Percentiles rank a stretch among this genome's conserved stretches.
Conservation (phyloP, 1,284 basidiomycete species). For the Volvariella surrecta region DNA sequence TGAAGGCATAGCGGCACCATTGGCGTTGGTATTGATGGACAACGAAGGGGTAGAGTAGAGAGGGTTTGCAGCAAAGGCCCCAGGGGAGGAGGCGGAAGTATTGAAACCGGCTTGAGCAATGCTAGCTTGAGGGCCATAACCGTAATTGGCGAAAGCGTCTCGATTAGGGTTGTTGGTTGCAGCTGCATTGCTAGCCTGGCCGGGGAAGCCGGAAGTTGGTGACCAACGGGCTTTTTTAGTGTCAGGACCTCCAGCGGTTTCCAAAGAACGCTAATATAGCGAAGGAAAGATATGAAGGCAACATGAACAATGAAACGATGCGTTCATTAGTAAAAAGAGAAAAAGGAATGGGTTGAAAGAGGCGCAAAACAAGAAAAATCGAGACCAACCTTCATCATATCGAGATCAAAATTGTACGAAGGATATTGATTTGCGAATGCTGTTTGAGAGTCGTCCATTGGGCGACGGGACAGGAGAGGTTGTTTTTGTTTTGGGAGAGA, state of each 20-base stretch:
- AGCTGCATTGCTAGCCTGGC: conserved; percentile 25
- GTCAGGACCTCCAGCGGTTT: conserved; percentile 70
- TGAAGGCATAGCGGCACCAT: conserved; percentile 37
- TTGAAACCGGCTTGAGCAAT: conserved; percentile 43
- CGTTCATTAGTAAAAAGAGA: too few species aligned
- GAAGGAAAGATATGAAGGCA: conserved; percentile 4
- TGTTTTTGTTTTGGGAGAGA: conserved; percentile 13
- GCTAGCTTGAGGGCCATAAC: conserved; percentile 67
- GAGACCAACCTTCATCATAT: conserved; percentile 74
- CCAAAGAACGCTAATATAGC: conserved; percentile 69
- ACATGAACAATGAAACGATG: conserved; percentile 8
- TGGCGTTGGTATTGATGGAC: conserved; percentile 56
- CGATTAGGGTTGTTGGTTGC: conserved; percentile 31
- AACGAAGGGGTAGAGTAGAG: conserved; percentile 68
- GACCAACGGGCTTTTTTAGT: conserved; percentile 85
- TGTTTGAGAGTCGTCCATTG: conserved; percentile 69
- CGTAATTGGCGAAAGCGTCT: conserved; percentile 76
- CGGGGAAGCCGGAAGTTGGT: conserved; percentile 50
- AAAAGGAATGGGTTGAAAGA: conserved; percentile 4
- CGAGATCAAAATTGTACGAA: conserved; percentile 64
- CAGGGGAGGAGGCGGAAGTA: conserved; percentile 35
- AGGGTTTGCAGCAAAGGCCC: conserved; percentile 37
- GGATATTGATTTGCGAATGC: conserved; percentile 59
- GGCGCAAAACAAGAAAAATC: conserved; percentile 4
- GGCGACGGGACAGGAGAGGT: conserved; percentile 10